Base-by-base conservation (phyloP, 768 basidiomycete species). In the Xerocomellus amylosporus region DNA sequence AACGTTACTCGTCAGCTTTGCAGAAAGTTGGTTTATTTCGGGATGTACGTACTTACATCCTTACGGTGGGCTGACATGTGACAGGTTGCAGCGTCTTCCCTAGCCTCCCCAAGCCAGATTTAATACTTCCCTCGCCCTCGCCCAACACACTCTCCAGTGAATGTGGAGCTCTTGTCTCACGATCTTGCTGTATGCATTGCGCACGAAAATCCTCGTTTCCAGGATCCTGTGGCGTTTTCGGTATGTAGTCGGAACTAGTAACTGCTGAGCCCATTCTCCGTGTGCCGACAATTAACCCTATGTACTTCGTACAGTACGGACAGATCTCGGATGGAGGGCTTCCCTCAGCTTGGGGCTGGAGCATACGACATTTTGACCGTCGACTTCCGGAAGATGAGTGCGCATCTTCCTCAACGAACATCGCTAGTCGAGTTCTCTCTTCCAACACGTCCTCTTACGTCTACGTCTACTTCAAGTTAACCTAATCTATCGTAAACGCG, bases 401-500 rank as follows among this genome's bases (percentile, higher is more conserved):
- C 14, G 2, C 33, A 7, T 30, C 10, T 10, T 30, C 9, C 33
- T 15, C 33, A 34, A 34, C 33, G 33, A 34, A 14, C 33, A 34
- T 10, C 30, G 30, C 30, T 9, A 30, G 30, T 10, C 30, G 30
- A 30, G 30, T 34, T 34, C 33, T 34, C 33, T 34, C 33, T 15
- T 34, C 5, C 6, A 2, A 6, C 33, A 34, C 33, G 9, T 19
- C 37, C 37, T 38, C 37, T 38, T 38, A 36, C 34, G 34, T 36
- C 34, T 36, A 17, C 34, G 14, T 7, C 15, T 19, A 58, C 49
- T 38, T 30, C 47, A 40, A 49, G 24, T 43, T 46, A 43, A 53
- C 54, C n/a, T 64, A 67, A 62, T 67, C 63, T 62, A 62, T 53
- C 37, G 51, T 64, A 59, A 28, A 51, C 56, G 49, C 40, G 67